A percentile compares a stretch with the other conserved stretches of the same genome.
phyloP scores from a whole-genome alignment of 2,329 filamentous ascomycete genomes.

The Trichoderma harzianum region DNA sequence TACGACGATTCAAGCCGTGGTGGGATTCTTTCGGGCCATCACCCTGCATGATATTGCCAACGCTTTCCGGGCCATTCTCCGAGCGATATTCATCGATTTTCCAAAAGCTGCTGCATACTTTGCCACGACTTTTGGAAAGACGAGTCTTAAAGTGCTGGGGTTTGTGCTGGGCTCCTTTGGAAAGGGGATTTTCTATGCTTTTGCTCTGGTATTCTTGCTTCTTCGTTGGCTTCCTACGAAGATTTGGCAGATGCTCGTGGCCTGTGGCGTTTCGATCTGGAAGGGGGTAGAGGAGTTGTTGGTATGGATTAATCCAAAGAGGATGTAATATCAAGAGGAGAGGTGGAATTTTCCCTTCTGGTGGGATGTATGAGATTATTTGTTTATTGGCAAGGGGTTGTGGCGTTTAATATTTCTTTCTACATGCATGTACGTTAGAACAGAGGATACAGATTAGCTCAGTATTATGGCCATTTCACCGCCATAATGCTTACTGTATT shows the following conservation, averaged over 20 bases:
- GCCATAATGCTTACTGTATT: neutral
- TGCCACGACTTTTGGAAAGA: slow-evolving; percentile 24
- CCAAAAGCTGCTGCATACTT: slow-evolving; percentile 29
- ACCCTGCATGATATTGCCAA: slow-evolving; percentile 40
- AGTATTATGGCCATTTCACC: neutral
- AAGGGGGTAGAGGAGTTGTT: slow-evolving; percentile 36
- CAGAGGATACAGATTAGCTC: neutral
- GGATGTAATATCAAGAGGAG: neutral
- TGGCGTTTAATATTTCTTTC: neutral
- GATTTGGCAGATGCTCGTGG: slow-evolving; percentile 32
- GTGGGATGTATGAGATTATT: neutral
- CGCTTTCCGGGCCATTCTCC: slow-evolving; percentile 31
- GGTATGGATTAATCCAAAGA: slow-evolving; percentile 18
- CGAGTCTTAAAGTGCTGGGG: slow-evolving; percentile 28
- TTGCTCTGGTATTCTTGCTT: slow-evolving; percentile 28
- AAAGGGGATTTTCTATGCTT: slow-evolving; percentile 27
- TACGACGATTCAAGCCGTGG: slow-evolving; percentile 33
- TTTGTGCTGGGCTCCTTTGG: slow-evolving; percentile 32
- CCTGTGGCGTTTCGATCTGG: slow-evolving; percentile 29
- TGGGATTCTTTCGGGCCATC: slow-evolving; percentile 34
- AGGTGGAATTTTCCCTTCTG: neutral
- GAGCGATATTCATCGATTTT: slow-evolving; percentile 32
- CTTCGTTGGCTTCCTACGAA: slow-evolving; percentile 34
- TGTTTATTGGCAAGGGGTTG: neutral
- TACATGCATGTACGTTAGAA: neutral